Conservation (phyloP, 768 basidiomycete species). For the Russula compacta region DNA sequence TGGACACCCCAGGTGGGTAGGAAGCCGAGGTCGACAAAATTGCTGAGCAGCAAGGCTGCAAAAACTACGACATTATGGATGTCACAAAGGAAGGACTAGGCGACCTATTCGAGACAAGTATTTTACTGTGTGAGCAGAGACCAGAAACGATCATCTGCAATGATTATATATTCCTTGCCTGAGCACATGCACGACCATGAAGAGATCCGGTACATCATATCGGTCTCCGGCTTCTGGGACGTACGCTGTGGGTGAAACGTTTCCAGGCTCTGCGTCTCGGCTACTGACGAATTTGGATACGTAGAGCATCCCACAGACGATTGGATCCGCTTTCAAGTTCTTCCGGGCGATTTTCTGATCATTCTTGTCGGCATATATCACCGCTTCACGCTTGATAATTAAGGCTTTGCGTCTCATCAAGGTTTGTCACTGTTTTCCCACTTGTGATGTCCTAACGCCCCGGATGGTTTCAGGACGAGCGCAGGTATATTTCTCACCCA, state of each 20-base stretch:
- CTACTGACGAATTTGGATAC: not conserved
- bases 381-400: constrained; percentile 87
- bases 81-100: constrained; percentile 74
- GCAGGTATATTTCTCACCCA: constrained; percentile 80
- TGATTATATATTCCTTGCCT: not conserved
- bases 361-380: constrained; percentile 90
- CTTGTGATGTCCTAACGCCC: not conserved
- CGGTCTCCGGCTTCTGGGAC: constrained; percentile 89
- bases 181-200: constrained; percentile 96
- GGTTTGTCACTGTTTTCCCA: constrained; percentile 32
- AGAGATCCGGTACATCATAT: constrained; percentile 83
- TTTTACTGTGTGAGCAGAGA: too few species aligned
- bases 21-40: constrained; percentile 49
- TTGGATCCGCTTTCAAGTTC: constrained; percentile 77
- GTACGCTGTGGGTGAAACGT: constrained; percentile 53
- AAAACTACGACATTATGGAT: constrained; percentile 74
- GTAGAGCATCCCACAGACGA: constrained; percentile 56
- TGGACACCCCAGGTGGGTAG: constrained; percentile 39
- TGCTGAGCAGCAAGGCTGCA: constrained; percentile 64
- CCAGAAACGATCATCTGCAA: too few species aligned
- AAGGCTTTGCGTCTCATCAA: constrained; percentile 80
- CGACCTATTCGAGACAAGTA: constrained; percentile 55
- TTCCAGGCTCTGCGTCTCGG: too few species aligned
- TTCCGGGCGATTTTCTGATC: constrained; percentile 75
- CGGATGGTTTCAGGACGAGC: constrained; percentile 56